Conservation (phyloP, 2,329 filamentous ascomycete species). For the Hymenoscyphus repandus region DNA sequence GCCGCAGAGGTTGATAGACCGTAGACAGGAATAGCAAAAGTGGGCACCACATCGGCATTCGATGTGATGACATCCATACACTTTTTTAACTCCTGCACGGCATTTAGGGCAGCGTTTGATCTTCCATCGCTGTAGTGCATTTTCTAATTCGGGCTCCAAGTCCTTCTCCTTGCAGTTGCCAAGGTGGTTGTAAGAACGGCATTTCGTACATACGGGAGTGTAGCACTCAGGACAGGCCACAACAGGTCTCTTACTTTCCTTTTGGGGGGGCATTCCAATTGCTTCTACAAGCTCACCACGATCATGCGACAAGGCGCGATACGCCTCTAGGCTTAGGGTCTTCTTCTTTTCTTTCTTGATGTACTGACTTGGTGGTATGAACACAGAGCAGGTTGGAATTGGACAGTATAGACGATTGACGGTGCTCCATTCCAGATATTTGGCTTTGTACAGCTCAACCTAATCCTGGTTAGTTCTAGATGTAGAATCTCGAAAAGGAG, state of each 20-base stretch:
- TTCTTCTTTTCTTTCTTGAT: neutral
- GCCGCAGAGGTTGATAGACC: slow-evolving; percentile 26
- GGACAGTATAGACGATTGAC: slow-evolving; percentile 44
- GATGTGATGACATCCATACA: slow-evolving; percentile 45
- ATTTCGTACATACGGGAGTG: slow-evolving; percentile 38
- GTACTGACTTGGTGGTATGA: slow-evolving; percentile 36
- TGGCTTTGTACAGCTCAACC: slow-evolving; percentile 34
- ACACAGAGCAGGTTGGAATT: slow-evolving; percentile 41
- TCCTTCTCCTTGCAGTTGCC: slow-evolving; percentile 34
- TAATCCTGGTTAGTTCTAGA: slow-evolving; percentile 9
- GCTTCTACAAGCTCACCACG: slow-evolving; percentile 2
- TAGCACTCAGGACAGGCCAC: slow-evolving; percentile 41
- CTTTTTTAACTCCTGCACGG: slow-evolving; percentile 39
- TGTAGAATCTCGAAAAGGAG: neutral
- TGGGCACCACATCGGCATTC: slow-evolving; percentile 44
- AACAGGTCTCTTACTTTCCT: slow-evolving; percentile 7
- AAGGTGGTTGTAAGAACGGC: slow-evolving; percentile 38
- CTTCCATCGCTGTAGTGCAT: slow-evolving; percentile 37
- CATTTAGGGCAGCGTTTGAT: slow-evolving; percentile 47
- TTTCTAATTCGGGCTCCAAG: slow-evolving; percentile 31
- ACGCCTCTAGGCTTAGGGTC: neutral
- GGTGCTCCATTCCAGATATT: slow-evolving; percentile 44
- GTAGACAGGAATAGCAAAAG: slow-evolving; percentile 43
- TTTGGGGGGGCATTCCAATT: neutral
- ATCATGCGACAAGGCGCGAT: neutral